A percentile compares a stretch with the other conserved stretches of the same genome.
These are phyloP conservation scores for Ogataea trehaloabstinens DNA, from an alignment of 805 yeast species.

Conservation along the genomic window DNA sequence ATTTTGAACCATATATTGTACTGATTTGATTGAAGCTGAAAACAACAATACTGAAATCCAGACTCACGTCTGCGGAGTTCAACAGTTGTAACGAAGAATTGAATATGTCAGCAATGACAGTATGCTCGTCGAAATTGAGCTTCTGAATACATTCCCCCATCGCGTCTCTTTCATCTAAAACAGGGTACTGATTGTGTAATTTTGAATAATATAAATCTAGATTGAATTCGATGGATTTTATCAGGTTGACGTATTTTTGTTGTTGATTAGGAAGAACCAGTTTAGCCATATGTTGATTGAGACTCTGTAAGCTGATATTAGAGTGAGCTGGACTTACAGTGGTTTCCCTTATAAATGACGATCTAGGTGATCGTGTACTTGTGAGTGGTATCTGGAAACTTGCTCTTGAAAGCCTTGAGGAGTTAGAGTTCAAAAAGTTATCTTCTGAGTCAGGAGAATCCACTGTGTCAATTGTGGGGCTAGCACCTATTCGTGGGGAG, in stretches of 20 bases:
- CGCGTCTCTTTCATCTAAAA: slow-evolving; percentile 37
- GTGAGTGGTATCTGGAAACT: slow-evolving; percentile 26
- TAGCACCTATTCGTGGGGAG: slow-evolving; percentile 18
- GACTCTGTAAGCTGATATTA: slow-evolving; percentile 21
- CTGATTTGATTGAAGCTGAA: slow-evolving; percentile 35
- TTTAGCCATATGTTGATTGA: slow-evolving; percentile 21
- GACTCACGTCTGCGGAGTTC: slow-evolving; percentile 25
- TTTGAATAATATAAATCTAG: slow-evolving; percentile 41
- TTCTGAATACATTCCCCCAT: slow-evolving; percentile 26
- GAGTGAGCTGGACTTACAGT: slow-evolving; percentile 27
- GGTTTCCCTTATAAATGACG: slow-evolving; percentile 20
- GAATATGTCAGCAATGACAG: slow-evolving; percentile 39
- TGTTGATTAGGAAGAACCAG: slow-evolving; percentile 17
- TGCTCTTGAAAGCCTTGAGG: slow-evolving; percentile 22
- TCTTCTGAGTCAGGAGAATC: slow-evolving; percentile 35
- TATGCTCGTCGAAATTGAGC: slow-evolving; percentile 30
- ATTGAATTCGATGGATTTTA: slow-evolving; percentile 32
- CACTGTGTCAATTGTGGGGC: slow-evolving; percentile 21
- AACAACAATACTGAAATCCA: slow-evolving; percentile 34
- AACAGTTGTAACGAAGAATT: slow-evolving; percentile 39
- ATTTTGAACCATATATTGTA: slow-evolving; percentile 36
- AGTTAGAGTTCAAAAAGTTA: slow-evolving; percentile 24
- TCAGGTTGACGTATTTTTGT: slow-evolving; percentile 20
- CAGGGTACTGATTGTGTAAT: slow-evolving; percentile 45
- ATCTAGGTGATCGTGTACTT: slow-evolving; percentile 17